These are phyloP conservation scores for Gentiana straminea DNA, from an alignment of 257 asterid species.

Conservation along the genomic window DNA sequence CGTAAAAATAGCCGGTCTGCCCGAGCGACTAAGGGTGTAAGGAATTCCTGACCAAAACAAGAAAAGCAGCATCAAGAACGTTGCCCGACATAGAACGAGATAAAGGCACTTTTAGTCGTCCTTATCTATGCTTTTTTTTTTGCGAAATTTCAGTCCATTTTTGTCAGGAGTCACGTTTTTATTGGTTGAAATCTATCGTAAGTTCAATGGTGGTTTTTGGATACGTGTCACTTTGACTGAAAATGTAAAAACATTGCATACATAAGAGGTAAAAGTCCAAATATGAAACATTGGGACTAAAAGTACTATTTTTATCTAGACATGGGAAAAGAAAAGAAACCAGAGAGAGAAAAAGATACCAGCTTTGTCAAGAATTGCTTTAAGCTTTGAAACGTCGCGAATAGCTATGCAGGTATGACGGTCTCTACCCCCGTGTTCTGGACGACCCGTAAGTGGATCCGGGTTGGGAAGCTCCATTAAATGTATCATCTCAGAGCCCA, in stretches of 20 bases:
- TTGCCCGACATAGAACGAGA: not conserved
- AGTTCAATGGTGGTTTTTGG: too few species aligned
- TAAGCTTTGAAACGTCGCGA: constrained; percentile 65
- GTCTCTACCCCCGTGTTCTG: constrained; percentile 89
- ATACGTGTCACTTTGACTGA: not conserved
- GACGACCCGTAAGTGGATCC: constrained; percentile 75
- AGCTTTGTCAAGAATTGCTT: constrained; percentile 64
- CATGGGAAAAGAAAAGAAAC: too few species aligned
- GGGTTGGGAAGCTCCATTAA: constrained; percentile 99
- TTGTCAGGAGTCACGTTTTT: too few species aligned
- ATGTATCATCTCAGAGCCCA: constrained; percentile 92
- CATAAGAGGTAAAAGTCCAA: too few species aligned
- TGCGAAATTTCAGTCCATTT: too few species aligned
- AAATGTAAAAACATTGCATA: not conserved
- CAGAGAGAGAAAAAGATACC: constrained; percentile 26
- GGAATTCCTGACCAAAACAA: constrained; percentile 44
- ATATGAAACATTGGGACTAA: not conserved
- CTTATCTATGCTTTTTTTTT: too few species aligned
- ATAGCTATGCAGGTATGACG: constrained; percentile 89
- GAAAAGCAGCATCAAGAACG: not conserved
- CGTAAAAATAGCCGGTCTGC: constrained; percentile 86
- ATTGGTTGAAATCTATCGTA: too few species aligned
- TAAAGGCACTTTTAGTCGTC: not conserved
- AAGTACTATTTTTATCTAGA: too few species aligned
- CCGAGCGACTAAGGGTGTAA: constrained; percentile 82